Evolutionary conservation across 176 grass and related monocot species (phyloP).

Genomic region (Poa annua): DNA sequence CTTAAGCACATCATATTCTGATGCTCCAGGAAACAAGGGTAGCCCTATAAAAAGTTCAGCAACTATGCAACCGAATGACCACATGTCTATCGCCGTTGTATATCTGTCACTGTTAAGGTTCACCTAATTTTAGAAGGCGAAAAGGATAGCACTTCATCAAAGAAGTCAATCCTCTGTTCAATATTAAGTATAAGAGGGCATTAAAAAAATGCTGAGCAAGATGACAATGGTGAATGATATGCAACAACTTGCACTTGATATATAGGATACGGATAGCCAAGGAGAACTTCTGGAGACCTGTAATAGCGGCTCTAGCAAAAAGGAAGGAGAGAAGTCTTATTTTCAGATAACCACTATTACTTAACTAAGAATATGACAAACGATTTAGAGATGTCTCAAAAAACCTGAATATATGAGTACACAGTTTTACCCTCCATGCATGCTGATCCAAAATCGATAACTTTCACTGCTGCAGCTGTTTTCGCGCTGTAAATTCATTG

Average conservation of each 20-base stretch:
- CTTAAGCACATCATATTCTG: constrained; percentile 93
- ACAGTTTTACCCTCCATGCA: constrained; percentile 93
- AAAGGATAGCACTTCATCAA: not conserved
- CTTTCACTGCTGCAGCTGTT: constrained; percentile 87
- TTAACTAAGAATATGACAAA: constrained; percentile 29
- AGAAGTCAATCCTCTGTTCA: not conserved
- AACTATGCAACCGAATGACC: constrained; percentile 95
- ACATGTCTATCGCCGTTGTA: constrained; percentile 90
- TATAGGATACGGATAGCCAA: constrained; percentile 97
- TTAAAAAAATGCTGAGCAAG: constrained; percentile 14
- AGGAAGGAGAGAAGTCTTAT: constrained; percentile 32
- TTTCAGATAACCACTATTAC: constrained; percentile 38
- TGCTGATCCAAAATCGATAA: constrained; percentile 99
- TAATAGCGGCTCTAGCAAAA: constrained; percentile 97
- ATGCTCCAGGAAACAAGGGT: constrained; percentile 94
- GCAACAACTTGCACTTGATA: not conserved
- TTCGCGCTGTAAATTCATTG: constrained; percentile 58
- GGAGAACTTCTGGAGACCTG: constrained; percentile 96
- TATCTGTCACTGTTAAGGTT: constrained; percentile 80
- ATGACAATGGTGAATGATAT: constrained; percentile 40
- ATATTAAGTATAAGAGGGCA: constrained; percentile 14
- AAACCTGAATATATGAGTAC: constrained; percentile 97
- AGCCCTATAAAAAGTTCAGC: constrained; percentile 93
- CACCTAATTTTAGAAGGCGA: constrained; percentile 21
- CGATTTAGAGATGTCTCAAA: constrained; percentile 32